Evolutionary conservation across 2,329 filamentous ascomycete species (phyloP).

Genomic region (Dactylellina sp.): DNA sequence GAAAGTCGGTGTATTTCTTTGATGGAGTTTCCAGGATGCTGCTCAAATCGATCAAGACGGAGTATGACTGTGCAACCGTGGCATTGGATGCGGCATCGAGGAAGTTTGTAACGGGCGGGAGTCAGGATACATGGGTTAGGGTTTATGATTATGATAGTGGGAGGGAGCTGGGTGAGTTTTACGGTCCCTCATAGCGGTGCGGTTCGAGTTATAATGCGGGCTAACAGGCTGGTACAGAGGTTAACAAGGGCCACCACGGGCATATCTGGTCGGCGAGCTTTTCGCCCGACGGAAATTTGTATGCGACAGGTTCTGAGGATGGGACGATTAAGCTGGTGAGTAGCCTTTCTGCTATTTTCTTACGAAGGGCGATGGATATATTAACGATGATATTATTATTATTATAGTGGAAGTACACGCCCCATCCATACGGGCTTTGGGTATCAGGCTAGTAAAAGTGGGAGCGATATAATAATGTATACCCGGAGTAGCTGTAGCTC

Average conservation of each 20-base stretch:
- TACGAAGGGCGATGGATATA: slow-evolving; percentile 1
- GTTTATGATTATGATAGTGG: slow-evolving; percentile 90
- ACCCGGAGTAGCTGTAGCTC: background rate
- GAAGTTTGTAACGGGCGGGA: slow-evolving; percentile 90
- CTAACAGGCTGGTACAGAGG: slow-evolving; percentile 70
- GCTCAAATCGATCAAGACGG: slow-evolving; percentile 82
- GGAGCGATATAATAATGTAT: slow-evolving; percentile 1
- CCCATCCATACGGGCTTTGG: slow-evolving; percentile 75
- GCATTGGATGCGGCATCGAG: slow-evolving; percentile 83
- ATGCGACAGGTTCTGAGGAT: slow-evolving; percentile 95
- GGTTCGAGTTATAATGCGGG: background rate
- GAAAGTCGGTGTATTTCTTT: slow-evolving; percentile 89
- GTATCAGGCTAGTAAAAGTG: slow-evolving; percentile 2
- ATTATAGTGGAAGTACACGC: slow-evolving; percentile 73
- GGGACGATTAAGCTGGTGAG: slow-evolving; percentile 87
- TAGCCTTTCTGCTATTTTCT: slow-evolving; percentile 5
- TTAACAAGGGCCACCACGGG: slow-evolving; percentile 96
- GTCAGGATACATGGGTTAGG: slow-evolving; percentile 97
- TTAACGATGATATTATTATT: background rate
- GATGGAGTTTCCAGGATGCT: slow-evolving; percentile 67
- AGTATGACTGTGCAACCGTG: slow-evolving; percentile 90
- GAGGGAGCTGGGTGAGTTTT: slow-evolving; percentile 71
- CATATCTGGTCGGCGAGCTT: slow-evolving; percentile 97
- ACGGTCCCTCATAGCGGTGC: background rate
- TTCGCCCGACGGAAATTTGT: slow-evolving; percentile 93